phyloP scores from a whole-genome alignment of 306 rosid genomes.

The Astragalus glycyphyllos region DNA sequence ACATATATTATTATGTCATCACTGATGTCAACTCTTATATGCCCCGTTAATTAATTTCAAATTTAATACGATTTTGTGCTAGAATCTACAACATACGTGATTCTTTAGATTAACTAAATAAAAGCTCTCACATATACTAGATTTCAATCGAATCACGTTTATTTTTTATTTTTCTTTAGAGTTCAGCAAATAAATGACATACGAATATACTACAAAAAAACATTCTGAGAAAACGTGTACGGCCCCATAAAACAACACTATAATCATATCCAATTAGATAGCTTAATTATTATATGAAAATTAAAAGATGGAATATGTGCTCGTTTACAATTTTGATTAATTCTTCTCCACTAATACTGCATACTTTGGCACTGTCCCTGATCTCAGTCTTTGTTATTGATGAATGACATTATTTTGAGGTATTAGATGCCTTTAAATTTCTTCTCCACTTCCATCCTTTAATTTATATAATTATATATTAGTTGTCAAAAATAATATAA shows the following conservation, averaged over 20 bases:
- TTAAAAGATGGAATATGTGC: conserved; percentile 49
- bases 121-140: conserved; percentile 30
- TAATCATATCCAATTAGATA: conserved; percentile 36
- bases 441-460: conserved; percentile 41
- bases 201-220: conserved; percentile 25
- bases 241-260: conserved; percentile 31
- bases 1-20: conserved; percentile 19
- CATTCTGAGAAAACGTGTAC: conserved; percentile 38
- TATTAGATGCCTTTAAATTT: conserved; percentile 48
- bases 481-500: background rate
- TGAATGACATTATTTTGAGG: conserved; percentile 43
- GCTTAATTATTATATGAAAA: background rate
- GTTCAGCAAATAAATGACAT: conserved; percentile 30
- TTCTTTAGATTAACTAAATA: conserved; percentile 34
- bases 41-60: conserved; percentile 36
- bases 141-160: conserved; percentile 39
- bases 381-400: conserved; percentile 32
- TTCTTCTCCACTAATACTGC: conserved; percentile 47
- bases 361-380: conserved; percentile 39
- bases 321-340: conserved; percentile 16
- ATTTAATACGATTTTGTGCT: conserved; percentile 30
- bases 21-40: conserved; percentile 53
- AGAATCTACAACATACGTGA: conserved; percentile 41
- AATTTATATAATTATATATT: background rate
- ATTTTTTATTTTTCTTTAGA: conserved; percentile 12